Evolutionary conservation across 1,284 basidiomycete genomes (phyloP), one percentile per base, ranked within the genome.

Genomic region (Tilletia caries): DNA sequence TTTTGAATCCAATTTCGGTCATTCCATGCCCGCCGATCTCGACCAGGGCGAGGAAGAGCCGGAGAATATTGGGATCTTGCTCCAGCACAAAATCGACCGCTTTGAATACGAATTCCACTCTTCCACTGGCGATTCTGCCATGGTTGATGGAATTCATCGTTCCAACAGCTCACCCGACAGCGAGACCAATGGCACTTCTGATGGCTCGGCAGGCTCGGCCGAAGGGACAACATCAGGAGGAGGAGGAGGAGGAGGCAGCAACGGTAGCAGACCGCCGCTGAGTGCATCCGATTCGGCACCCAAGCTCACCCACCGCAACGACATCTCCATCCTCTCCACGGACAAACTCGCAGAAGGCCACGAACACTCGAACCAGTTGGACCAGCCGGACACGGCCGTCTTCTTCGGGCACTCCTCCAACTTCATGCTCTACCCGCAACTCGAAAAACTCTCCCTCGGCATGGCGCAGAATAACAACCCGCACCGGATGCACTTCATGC

Each of bases 401-500:
- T 62, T 62, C 32, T 62, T 62, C 32, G 58, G 58, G 12, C 58
- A 62, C 58, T 62, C 58, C 10, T 62, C 58, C 58, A 62, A 62
- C 58, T 62, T 62, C 32, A 62, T 62, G 58, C 58, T 62, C 32
- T 62, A 62, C 58, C 58, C 58, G 58, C 58, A 62, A 29, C 58
- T 62, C 8, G 58, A 62, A 29, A 62, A 62, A 29, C 29, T 62
- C 29, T 32, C 58, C 29, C 58, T 62, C 58, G 58, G 58, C 58
- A n/a, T 62, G 5, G 29, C 58, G 15, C 20, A 62, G 32, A 23
- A 34, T 23, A 20, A 33, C 29, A 33, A 25, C 15, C 27, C 52
- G 4, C 52, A 62, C 15, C 27, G 33, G 32, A 8, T 62, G 13
- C 58, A n/a, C 18, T 33, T 62, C 29, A 15, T 62, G 18, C 32